phyloP scores from a whole-genome alignment of 495 filamentous ascomycete genomes.

The Podospora conica region DNA sequence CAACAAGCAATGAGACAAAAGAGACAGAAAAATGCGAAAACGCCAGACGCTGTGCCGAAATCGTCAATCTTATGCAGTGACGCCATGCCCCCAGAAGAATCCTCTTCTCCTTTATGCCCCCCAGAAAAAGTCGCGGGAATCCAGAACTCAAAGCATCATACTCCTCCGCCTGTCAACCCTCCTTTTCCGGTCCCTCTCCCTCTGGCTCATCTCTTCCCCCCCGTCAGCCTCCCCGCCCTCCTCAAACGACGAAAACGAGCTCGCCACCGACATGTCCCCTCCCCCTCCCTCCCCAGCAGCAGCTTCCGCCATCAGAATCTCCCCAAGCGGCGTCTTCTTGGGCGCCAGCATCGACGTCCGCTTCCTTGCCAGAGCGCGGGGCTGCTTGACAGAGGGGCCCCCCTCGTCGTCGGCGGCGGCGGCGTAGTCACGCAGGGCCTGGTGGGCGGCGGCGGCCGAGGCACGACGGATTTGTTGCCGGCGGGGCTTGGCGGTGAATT shows the following conservation, averaged over 20 bases:
- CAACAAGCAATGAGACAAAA: not conserved
- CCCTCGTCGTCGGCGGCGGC: not conserved
- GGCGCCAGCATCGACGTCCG: slow-evolving; percentile 37
- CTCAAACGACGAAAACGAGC: not conserved
- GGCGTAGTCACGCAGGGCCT: slow-evolving; percentile 4
- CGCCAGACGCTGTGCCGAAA: slow-evolving; percentile 24
- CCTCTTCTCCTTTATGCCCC: not conserved
- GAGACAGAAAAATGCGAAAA: slow-evolving; percentile 18
- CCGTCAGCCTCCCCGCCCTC: not conserved
- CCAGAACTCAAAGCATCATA: slow-evolving; percentile 49
- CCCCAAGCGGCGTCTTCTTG: slow-evolving; percentile 22
- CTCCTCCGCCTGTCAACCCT: slow-evolving; percentile 40
- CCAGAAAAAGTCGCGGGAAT: not conserved
- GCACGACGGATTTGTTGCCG: slow-evolving; percentile 1
- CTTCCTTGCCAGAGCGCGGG: slow-evolving; percentile 24
- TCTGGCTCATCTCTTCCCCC: slow-evolving; percentile 16
- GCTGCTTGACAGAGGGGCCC: not conserved
- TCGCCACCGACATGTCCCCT: not conserved
- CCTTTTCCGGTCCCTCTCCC: slow-evolving; percentile 9
- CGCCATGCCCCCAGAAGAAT: not conserved
- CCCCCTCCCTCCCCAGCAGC: not conserved
- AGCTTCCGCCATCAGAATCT: slow-evolving; percentile 3
- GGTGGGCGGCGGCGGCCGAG: slow-evolving; percentile 8
- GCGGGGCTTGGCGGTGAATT: not conserved
- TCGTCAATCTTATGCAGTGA: slow-evolving; percentile 1